Conservation (phyloP, 2,329 filamentous ascomycete species). For the Seiridium unicorne region DNA sequence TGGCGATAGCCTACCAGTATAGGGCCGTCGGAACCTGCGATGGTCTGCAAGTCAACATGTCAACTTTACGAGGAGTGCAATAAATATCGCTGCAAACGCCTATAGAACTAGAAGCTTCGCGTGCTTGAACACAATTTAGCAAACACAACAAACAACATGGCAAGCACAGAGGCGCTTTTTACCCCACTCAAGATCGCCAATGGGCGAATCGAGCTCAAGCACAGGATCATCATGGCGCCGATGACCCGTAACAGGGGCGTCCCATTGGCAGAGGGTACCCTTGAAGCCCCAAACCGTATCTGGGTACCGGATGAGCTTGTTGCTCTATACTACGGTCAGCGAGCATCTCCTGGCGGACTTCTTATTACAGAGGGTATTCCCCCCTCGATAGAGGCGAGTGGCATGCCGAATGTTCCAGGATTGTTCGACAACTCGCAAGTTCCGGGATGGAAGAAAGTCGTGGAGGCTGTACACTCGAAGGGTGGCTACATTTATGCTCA, state of each 20-base stretch:
- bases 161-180: slow-evolving; percentile 29
- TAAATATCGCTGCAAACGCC: not conserved
- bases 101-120: not conserved
- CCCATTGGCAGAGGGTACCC: slow-evolving; percentile 38
- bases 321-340: slow-evolving; percentile 40
- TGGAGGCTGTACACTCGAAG: slow-evolving; percentile 58
- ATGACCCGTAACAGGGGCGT: slow-evolving; percentile 52
- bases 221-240: slow-evolving; percentile 50
- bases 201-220: slow-evolving; percentile 45
- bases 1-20: slow-evolving; percentile 5
- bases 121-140: not conserved
- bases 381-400: slow-evolving; percentile 36
- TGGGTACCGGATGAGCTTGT: slow-evolving; percentile 44
- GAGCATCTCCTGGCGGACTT: slow-evolving; percentile 38
- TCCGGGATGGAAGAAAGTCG: slow-evolving; percentile 55
- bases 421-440: slow-evolving; percentile 53
- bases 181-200: slow-evolving; percentile 34
- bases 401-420: slow-evolving; percentile 47
- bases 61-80: not conserved
- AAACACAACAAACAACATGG: not conserved
- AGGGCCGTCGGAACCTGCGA: slow-evolving; percentile 4
- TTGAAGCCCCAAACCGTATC: slow-evolving; percentile 47
- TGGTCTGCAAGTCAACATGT: not conserved
- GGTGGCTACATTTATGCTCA: slow-evolving; percentile 57
- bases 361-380: slow-evolving; percentile 45